Conservation (phyloP, 2,329 filamentous ascomycete genomes). For the Clarireedia hainanense region DNA sequence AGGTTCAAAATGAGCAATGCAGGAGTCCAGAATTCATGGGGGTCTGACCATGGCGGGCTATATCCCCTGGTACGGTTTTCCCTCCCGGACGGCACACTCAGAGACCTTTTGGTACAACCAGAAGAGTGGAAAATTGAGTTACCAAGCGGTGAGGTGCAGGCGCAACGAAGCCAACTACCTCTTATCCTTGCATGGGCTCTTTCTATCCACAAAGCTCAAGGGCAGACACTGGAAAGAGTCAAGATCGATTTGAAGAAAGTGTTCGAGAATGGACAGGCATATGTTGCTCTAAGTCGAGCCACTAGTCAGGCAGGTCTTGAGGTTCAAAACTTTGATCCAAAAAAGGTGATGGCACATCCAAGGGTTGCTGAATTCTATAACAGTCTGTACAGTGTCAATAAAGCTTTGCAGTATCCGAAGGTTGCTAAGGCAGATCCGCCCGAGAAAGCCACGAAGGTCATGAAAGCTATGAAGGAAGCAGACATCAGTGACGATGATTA, state of each 20-base stretch:
- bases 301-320: conserved; percentile 81
- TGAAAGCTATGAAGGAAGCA: background rate
- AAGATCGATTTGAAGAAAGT: conserved; percentile 88
- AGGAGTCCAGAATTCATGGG: conserved; percentile 26
- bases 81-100: conserved; percentile 66
- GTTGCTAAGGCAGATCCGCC: conserved; percentile 15
- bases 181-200: conserved; percentile 94
- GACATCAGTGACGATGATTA: background rate
- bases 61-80: conserved; percentile 84
- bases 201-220: conserved; percentile 96
- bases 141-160: conserved; percentile 90
- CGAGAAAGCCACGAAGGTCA: background rate
- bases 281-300: conserved; percentile 90
- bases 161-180: conserved; percentile 73
- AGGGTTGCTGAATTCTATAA: conserved; percentile 80
- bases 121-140: conserved; percentile 96
- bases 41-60: conserved; percentile 42
- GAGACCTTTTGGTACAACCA: conserved; percentile 72
- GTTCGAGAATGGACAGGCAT: conserved; percentile 96
- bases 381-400: conserved; percentile 67
- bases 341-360: conserved; percentile 90
- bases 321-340: conserved; percentile 79
- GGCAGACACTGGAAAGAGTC: conserved; percentile 80
- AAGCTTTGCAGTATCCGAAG: conserved; percentile 30
- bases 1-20: conserved; percentile 29